Base-by-base conservation (phyloP, 164 flowering plant genomes). In the Annona squamosa region DNA sequence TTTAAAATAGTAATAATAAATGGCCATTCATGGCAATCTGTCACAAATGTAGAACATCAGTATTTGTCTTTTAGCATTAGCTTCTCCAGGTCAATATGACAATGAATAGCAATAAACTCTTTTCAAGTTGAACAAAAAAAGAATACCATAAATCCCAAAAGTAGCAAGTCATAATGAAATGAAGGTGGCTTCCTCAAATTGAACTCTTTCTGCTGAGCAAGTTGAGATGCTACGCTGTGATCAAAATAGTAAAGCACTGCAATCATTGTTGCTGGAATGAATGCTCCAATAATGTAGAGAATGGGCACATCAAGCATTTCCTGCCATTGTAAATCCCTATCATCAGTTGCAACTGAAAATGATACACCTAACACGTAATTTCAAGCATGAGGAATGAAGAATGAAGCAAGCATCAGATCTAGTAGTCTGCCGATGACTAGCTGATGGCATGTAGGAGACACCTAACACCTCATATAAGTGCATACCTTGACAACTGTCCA, bases 231-330 rank as follows among this genome's bases (percentile, higher is more conserved):
- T 45, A 96, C 97, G 75, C 99, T 96, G 72, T 96, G 99, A 77
- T 96, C 99, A 78, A 96, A 96, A 70, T 96, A 96, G 80, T 96
- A 96, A 42, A 96, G 97, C 74, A 96, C 98, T 2, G 99, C 99
- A 66, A 96, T 93, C 99, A 96, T 96, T 0, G 99, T 91, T 59
- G 99, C 98, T 13, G 98, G 99, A 79, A 96, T 85, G 75, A 96
- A 91, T 68, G 98, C 99, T 82, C 97, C 99, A 61, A 92, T 63
- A 48, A 96, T 96, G 73, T 93, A 93, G 48, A 91, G 77, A 63
- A 92, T 69, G 1, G 99, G 99, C 76, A 96, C 97, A 66, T 96
- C 75, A 4, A 93, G 80, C 99, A 96, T 96, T 67, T 96, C 93
- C 99, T 93, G 97, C 72, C 69, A 78, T 45, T 78, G 78, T 67